phyloP scores from a whole-genome alignment of 1,284 basidiomycete genomes.

The Ceratobasidium sp. region DNA sequence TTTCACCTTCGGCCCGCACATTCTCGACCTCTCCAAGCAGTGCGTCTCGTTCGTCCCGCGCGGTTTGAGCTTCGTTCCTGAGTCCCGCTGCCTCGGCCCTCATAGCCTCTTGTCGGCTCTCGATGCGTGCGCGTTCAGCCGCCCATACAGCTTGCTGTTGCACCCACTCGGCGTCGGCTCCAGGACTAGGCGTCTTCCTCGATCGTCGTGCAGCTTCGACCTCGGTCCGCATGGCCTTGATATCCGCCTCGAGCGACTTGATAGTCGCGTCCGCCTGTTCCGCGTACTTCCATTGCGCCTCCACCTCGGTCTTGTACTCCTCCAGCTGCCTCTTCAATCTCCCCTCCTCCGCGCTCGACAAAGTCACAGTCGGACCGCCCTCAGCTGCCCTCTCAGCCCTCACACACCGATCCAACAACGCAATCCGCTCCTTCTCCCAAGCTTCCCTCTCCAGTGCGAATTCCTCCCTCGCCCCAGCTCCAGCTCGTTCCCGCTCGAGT shows the following conservation, averaged over 20 bases:
- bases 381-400: conserved; percentile 21
- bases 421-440: conserved; percentile 33
- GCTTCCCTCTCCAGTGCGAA: conserved; percentile 25
- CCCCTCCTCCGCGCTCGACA: not conserved
- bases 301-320: conserved; percentile 38
- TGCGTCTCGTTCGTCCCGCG: conserved; percentile 25
- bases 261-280: conserved; percentile 31
- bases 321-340: conserved; percentile 29
- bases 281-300: conserved; percentile 43
- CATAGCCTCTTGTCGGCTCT: not conserved
- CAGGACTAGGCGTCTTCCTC: conserved; percentile 1
- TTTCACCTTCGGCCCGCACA: not conserved
- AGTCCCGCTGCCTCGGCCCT: not conserved
- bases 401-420: conserved; percentile 34
- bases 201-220: not conserved
- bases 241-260: conserved; percentile 18
- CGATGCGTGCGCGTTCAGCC: conserved; percentile 8
- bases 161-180: no score
- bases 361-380: not conserved
- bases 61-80: not conserved
- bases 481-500: conserved; percentile 40
- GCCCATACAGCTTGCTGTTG: conserved; percentile 6
- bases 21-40: not conserved
- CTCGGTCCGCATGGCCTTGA: not conserved
- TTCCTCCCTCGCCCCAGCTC: conserved; percentile 23